phyloP scores from a whole-genome alignment of 495 filamentous ascomycete species.

The Chaetomium fimeti region DNA sequence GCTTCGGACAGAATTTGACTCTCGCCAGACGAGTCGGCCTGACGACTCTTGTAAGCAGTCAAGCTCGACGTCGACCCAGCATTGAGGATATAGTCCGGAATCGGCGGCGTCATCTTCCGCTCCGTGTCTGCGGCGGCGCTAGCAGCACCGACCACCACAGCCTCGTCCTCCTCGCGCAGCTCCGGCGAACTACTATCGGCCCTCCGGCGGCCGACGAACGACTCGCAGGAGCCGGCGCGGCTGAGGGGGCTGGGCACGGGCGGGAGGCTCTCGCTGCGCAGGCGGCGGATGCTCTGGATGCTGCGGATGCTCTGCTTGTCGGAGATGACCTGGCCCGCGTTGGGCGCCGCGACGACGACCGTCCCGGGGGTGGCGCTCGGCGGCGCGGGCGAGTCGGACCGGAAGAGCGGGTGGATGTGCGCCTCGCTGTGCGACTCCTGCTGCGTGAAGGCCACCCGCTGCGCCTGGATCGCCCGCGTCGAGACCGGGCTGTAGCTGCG shows the following conservation, averaged over 20 bases:
- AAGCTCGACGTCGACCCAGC: conserved; percentile 49
- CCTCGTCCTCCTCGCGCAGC: conserved; percentile 36
- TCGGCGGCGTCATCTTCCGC: conserved; percentile 56
- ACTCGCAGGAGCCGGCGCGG: conserved; percentile 51
- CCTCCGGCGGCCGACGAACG: conserved; percentile 32
- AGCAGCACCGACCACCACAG: not conserved
- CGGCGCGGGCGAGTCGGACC: conserved; percentile 68
- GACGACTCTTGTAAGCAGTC: conserved; percentile 37
- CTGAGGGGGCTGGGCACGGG: conserved; percentile 53
- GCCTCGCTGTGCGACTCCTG: conserved; percentile 55
- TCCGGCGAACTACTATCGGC: conserved; percentile 31
- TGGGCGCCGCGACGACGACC: conserved; percentile 66
- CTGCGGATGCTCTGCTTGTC: conserved; percentile 52
- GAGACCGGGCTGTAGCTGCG: conserved; percentile 48
- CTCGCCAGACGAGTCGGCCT: conserved; percentile 14
- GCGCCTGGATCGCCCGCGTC: conserved; percentile 25
- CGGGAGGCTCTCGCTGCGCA: conserved; percentile 62
- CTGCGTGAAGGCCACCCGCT: conserved; percentile 39
- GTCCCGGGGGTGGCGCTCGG: conserved; percentile 67
- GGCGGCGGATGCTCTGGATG: conserved; percentile 54
- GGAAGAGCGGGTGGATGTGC: conserved; percentile 84
- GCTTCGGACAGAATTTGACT: not conserved
- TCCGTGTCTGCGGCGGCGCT: conserved; percentile 23
- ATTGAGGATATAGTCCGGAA: conserved; percentile 57
- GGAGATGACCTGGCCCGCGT: conserved; percentile 65